Percentiles rank a stretch among this genome's conserved stretches.
Conservation (phyloP, 2,329 filamentous ascomycete genomes). For the Diatrype stigma region DNA sequence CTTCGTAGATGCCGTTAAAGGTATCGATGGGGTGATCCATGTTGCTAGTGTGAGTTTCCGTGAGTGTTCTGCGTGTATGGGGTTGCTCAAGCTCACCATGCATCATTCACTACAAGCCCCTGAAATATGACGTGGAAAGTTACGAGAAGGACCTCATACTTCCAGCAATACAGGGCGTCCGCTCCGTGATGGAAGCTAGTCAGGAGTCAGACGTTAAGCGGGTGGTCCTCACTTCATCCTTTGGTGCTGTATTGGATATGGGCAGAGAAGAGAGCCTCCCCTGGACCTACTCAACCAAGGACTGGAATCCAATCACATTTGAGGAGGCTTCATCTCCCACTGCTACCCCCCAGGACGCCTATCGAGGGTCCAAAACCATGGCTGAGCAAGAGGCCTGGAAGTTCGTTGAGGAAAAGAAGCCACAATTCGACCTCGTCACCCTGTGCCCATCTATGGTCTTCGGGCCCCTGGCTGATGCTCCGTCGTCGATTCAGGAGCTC, state of each 20-base stretch:
- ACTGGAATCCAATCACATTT: slow-evolving; percentile 5
- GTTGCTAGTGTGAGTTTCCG: neutral
- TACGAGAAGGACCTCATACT: slow-evolving; percentile 6
- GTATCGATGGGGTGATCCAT: neutral
- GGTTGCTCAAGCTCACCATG: neutral
- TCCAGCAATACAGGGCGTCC: slow-evolving; percentile 4
- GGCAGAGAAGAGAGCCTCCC: slow-evolving; percentile 1
- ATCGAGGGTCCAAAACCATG: slow-evolving; percentile 5
- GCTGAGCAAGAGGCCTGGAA: slow-evolving; percentile 3
- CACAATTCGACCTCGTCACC: slow-evolving; percentile 5
- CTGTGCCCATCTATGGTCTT: slow-evolving; percentile 6
- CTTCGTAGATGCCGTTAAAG: slow-evolving; percentile 2
- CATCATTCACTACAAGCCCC: neutral
- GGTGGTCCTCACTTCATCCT: slow-evolving; percentile 5
- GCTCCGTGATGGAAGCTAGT: slow-evolving; percentile 3
- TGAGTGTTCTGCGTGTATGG: neutral
- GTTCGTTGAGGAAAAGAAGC: slow-evolving; percentile 6
- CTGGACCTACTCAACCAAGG: slow-evolving; percentile 3
- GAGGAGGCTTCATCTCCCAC: slow-evolving; percentile 1
- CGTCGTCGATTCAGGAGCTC: slow-evolving; percentile 1
- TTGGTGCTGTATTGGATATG: slow-evolving; percentile 6
- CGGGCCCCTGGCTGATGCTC: slow-evolving; percentile 1
- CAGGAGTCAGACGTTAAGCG: slow-evolving; percentile 1
- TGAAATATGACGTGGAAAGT: slow-evolving; percentile 2
- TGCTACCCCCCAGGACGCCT: slow-evolving; percentile 6